Evolutionary conservation across 2,329 filamentous ascomycete species (phyloP).

Genomic region (Sclerotinia subarctica): DNA sequence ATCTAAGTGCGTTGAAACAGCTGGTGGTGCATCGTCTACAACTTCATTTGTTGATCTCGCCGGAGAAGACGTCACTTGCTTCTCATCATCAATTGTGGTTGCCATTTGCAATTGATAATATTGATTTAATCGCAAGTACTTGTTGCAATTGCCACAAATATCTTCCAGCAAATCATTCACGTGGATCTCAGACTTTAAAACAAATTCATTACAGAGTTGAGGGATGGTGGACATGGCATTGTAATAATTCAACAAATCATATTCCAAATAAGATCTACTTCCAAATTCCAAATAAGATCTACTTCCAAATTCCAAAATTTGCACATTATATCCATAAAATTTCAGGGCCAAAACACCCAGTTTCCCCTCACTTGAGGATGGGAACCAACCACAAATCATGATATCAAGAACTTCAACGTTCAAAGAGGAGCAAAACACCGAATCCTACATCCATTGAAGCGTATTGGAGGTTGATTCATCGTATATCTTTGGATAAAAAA

Average conservation of each 20-base stretch:
- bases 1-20: constrained; percentile 35
- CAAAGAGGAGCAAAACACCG: background rate
- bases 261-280: background rate
- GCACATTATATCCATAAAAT: background rate
- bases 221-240: background rate
- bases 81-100: constrained; percentile 26
- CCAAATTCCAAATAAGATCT: background rate
- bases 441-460: background rate
- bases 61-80: constrained; percentile 20
- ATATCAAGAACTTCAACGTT: background rate
- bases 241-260: background rate
- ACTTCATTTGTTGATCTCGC: background rate
- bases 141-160: background rate
- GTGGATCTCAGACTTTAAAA: background rate
- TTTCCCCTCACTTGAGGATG: constrained; percentile 1
- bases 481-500: constrained; percentile 3
- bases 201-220: too few species aligned
- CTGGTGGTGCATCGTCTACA: constrained; percentile 21
- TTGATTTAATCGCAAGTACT: background rate
- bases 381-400: constrained; percentile 10
- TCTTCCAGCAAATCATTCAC: background rate
- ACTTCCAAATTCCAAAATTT: background rate
- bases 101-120: constrained; percentile 2
- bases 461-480: background rate
- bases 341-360: constrained; percentile 2